Evolutionary conservation across 2,329 filamentous ascomycete species (phyloP).

Genomic region (Fusarium verrucosum): DNA sequence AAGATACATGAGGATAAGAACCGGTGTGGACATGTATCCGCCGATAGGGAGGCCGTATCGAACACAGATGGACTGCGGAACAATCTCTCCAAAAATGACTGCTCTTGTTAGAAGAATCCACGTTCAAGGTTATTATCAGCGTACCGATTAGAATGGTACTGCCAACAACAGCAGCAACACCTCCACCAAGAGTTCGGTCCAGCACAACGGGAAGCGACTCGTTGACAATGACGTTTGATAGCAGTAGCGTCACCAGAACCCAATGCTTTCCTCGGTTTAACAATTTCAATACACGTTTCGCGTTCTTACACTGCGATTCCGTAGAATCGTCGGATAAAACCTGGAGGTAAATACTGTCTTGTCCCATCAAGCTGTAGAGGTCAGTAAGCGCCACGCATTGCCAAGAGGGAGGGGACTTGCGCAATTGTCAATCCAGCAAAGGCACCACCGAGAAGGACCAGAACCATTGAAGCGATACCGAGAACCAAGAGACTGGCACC

Average conservation of each 20-base stretch:
- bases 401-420: conserved; percentile 56
- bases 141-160: conserved; percentile 93
- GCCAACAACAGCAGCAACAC: conserved; percentile 91
- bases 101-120: conserved; percentile 35
- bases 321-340: conserved; percentile 88
- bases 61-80: conserved; percentile 95
- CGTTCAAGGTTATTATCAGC: conserved; percentile 37
- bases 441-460: conserved; percentile 88
- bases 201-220: conserved; percentile 95
- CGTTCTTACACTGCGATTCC: conserved; percentile 86
- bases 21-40: conserved; percentile 89
- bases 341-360: conserved; percentile 97
- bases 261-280: conserved; percentile 94
- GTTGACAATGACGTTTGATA: conserved; percentile 98
- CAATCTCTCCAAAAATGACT: conserved; percentile 98
- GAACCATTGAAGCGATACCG: conserved; percentile 76
- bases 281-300: conserved; percentile 79
- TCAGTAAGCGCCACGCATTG: conserved; percentile 32
- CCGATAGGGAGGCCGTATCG: conserved; percentile 95
- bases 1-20: conserved; percentile 89
- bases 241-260: conserved; percentile 92
- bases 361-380: conserved; percentile 64
- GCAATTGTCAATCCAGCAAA: conserved; percentile 95
- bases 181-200: conserved; percentile 91
- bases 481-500: conserved; percentile 82